Evolutionary conservation across 2,329 filamentous ascomycete genomes (phyloP), one percentile per base, ranked within the genome.

Genomic region (Ophiognomonia clavigignenti-juglandacearum): DNA sequence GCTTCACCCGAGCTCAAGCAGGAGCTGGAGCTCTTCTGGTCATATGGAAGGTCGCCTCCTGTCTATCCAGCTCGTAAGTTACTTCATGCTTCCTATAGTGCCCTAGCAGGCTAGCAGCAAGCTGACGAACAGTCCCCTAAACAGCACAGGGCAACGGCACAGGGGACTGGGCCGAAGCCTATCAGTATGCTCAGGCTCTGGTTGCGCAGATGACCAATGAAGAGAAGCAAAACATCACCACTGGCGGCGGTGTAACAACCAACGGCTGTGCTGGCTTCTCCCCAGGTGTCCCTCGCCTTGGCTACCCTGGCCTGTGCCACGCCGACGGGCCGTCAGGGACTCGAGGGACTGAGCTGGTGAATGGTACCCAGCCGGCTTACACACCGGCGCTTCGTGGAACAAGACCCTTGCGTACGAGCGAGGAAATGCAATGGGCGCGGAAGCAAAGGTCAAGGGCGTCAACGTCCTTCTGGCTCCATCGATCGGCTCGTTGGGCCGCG

Each of bases 401-500:
- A 66, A 63, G 41, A 70, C 71, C 8, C 58, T 82, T 48, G 73
- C 77, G 0, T 74, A 78, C 40, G 61, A 70, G 34, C 62, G 78
- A 13, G 79, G 67, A 0, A 61, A 66, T 4, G 70, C 71, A 36
- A 77, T 83, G 69, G 80, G 74, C 0, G 66, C 66, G 4, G 79
- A 83, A 52, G 82, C 80, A 56, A 74, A 67, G 54, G 67, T 65
- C 4, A 79, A 78, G 54, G 76, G 76, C 60, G 63, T 69, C 55
- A 79, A 86, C 57, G 71, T 86, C 11, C 55, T 85, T 8, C 70
- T 88, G 4, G 83, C 84, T 0, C 84, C 84, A 13, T 74, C 78
- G 4, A 83, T 87, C 65, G 85, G 85, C 1, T 84, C 85, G 4
- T 64, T 90, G 26, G 86, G 86, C 43, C 75, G 84, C 52, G 69